Base-by-base conservation (phyloP, 257 asterid species). In the Thymus mandschuricus region DNA sequence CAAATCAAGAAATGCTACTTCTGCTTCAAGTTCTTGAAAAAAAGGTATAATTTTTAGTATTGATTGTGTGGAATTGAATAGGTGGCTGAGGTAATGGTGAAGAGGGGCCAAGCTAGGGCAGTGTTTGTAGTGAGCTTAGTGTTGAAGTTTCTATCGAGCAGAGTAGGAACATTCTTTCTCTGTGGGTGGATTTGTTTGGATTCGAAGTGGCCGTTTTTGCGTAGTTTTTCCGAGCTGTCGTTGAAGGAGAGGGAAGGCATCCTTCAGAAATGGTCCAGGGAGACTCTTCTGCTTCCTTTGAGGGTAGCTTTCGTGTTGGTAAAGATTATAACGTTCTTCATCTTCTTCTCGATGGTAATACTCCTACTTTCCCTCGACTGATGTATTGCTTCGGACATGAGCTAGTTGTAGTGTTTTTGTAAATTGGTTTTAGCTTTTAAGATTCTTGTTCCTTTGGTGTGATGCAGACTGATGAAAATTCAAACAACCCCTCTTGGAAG, bases 91-190 rank as follows among this genome's bases (percentile, higher is more conserved):
- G n/a, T 75, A 49, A 3, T 94, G 68, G 83, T 71, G 79, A 81
- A 81, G 83, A 84, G 89, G 73, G 79, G 77, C 27, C 34, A 70
- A 5, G 81, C 89, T 10, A 79, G 81, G 75, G 96, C 83, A 27
- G 70, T 87, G 75, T 50, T 75, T 45, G 11, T 89, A 10, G 78
- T 91, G 69, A 77, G 77, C 50, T 9, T 86, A 51, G 88, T 86
- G 59, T 69, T 94, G 5, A 77, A 13, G 59, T 34, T 89, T 35
- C 75, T 93, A 29, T 89, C 96, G 15, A 87, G 83, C 50, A 86
- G 94, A 81, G 38, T 91, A 64, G 98, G 98, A n/a, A 89, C 91
- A 12, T 71, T 94, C 41, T 38, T 94, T 85, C 79, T 91, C 5
- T 91, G 97, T 76, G 98, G 98, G 38, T 46, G 31, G 56, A 40